Evolutionary conservation across 2,329 filamentous ascomycete species (phyloP), one percentile per base, ranked within the genome.

Genomic region (Helminthosporium solani): DNA sequence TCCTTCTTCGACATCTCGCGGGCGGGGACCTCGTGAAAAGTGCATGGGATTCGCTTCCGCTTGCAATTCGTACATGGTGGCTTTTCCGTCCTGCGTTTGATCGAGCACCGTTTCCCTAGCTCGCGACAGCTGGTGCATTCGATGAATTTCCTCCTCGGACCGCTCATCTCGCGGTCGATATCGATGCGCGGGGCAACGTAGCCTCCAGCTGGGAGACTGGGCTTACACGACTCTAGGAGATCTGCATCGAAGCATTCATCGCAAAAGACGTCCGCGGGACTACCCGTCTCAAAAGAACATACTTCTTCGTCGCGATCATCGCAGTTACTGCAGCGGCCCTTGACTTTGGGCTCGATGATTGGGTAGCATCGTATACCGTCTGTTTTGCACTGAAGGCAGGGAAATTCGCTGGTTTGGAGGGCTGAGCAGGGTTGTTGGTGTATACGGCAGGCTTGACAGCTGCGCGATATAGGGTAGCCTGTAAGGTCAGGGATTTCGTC

Each of bases 61-160:
- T 54, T 53, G 50, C 68, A 71, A 3, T 50, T 40, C 14, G 57
- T 67, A 54, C 69, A 71, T 2, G 69, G 68, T 0, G 64, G 62
- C 20, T 56, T 57, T 20, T 62, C 54, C 0, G 33, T 39, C 43
- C 58, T 66, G 21, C 42, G 53, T 31, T 63, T 68, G 1, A 70
- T 43, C 6, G 63, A 68, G 42, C 69, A 72, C 14, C 49, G 46
- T 44, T 58, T 64, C 21, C 60, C 65, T 4, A 48, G 49, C 3
- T 38, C 35, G 6, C 64, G 61, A 28, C 69, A 71, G 7, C 53
- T 38, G 1, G 61, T 67, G 38, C 68, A 71, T 1, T 50, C 19
- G 1, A 40, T 15, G 35, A 50, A 48, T 19, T 53, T 56, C 11
- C 63, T 34, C 18, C 58, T 34, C 4, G 51, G 39, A 1, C 58